A percentile compares a stretch with the other conserved stretches of the same genome.
Conservation (phyloP, 305 asterid genomes). For the Ajuga reptans region DNA sequence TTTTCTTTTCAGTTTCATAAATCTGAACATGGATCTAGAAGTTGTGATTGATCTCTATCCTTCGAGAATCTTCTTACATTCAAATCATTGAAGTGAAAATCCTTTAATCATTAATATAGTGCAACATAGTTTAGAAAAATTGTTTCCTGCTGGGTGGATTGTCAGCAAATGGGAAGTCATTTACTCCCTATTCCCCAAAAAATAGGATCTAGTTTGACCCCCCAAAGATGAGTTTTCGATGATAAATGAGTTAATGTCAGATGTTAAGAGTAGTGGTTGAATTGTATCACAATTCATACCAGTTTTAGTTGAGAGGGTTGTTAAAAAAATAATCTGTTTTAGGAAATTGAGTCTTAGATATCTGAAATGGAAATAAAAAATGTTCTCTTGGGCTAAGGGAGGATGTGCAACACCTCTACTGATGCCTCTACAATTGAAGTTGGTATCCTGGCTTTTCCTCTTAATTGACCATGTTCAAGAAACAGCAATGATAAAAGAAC, state of each 20-base stretch:
- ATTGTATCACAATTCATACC: not conserved
- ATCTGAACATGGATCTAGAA: not conserved
- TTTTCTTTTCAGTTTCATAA: not conserved
- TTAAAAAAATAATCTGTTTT: not conserved
- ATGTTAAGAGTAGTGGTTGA: not conserved
- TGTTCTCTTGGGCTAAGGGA: not conserved
- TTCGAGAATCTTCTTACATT: constrained; percentile 12
- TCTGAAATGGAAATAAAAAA: not conserved
- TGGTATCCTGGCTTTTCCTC: not conserved
- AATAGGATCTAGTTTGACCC: not conserved
- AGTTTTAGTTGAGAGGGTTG: not conserved
- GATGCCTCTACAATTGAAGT: constrained; percentile 4
- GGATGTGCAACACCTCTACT: not conserved
- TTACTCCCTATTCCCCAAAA: not conserved
- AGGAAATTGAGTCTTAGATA: not conserved
- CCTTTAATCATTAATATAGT: not conserved
- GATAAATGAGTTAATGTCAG: not conserved
- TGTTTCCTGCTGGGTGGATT: not conserved
- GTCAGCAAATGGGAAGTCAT: not conserved
- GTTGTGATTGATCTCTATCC: not conserved
- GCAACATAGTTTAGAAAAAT: not conserved
- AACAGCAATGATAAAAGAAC: not conserved
- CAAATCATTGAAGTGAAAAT: constrained; percentile 10
- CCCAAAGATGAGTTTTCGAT: not conserved
- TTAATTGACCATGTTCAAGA: not conserved